Conservation (phyloP, 2,329 filamentous ascomycete genomes). For the Trichoderma gracile region DNA sequence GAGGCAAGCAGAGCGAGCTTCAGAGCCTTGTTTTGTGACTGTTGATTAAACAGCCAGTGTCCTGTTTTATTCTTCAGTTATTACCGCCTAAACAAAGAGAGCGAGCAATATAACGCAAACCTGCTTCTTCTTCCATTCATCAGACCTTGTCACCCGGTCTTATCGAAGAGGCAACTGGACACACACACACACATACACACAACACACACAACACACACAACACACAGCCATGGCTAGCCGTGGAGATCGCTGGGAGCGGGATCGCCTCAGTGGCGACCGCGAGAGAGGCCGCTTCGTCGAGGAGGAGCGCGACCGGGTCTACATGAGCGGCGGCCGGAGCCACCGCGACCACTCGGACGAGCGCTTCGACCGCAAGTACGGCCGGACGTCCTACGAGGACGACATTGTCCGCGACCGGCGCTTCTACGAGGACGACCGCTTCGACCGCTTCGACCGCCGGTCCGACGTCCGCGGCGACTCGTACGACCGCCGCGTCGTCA, state of each 20-base stretch:
- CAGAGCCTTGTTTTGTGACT: not conserved
- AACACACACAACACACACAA: not conserved
- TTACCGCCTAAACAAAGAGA: not conserved
- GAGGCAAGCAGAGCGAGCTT: no score
- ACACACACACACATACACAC: not conserved
- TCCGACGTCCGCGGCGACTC: slow-evolving; percentile 35
- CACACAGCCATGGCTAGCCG: slow-evolving; percentile 24
- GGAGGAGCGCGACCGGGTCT: slow-evolving; percentile 44
- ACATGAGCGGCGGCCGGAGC: slow-evolving; percentile 39
- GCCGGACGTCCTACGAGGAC: slow-evolving; percentile 10
- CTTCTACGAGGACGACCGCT: slow-evolving; percentile 54
- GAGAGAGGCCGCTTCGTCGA: slow-evolving; percentile 54
- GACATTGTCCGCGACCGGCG: slow-evolving; percentile 34
- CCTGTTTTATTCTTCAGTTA: no score
- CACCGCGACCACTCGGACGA: slow-evolving; percentile 53
- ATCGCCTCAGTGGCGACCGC: slow-evolving; percentile 48
- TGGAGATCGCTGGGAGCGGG: slow-evolving; percentile 54
- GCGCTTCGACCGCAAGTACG: slow-evolving; percentile 45
- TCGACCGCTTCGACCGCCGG: slow-evolving; percentile 37
- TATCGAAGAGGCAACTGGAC: not conserved
- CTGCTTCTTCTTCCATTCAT: not conserved
- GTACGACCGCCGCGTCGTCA: slow-evolving; percentile 56
- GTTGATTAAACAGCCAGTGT: no score
- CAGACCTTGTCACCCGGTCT: no score
- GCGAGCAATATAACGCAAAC: no score